Conservation (phyloP, 1,139 yeast genomes). For the Martiniozyma asiatica region DNA sequence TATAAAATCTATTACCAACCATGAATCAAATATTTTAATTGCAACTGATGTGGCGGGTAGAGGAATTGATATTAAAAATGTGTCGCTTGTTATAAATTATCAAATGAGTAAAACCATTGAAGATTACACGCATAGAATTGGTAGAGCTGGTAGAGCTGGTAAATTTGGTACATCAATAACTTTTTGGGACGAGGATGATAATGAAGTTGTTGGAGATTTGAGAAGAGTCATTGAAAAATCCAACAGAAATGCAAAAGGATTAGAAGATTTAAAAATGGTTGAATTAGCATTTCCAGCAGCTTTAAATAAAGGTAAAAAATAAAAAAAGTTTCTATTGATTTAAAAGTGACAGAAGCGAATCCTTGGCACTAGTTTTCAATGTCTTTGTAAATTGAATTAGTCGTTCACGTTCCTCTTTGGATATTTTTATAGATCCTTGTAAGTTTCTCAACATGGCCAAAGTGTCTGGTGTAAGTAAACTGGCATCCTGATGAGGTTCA, state of each 20-base stretch:
- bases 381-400: too few species aligned
- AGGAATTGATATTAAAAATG: slow-evolving; percentile 81
- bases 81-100: slow-evolving; percentile 70
- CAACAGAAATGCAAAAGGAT: slow-evolving; percentile 64
- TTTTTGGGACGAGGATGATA: slow-evolving; percentile 54
- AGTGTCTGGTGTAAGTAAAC: too few species aligned
- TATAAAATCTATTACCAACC: slow-evolving; percentile 57
- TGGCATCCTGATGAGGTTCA: too few species aligned
- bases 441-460: too few species aligned
- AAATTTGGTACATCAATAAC: slow-evolving; percentile 68
- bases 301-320: slow-evolving; percentile 17
- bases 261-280: slow-evolving; percentile 25
- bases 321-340: not conserved
- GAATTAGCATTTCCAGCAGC: too few species aligned
- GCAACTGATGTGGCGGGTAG: slow-evolving; percentile 95
- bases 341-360: not conserved
- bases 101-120: slow-evolving; percentile 91
- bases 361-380: too few species aligned
- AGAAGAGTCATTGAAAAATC: too few species aligned
- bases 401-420: too few species aligned
- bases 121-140: slow-evolving; percentile 93
- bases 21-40: slow-evolving; percentile 50
- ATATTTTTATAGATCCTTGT: too few species aligned
- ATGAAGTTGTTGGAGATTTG: slow-evolving; percentile 57
- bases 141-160: slow-evolving; percentile 94